A percentile compares a stretch with the other conserved stretches of the same genome.
Evolutionary conservation across 1,139 yeast genomes (phyloP).

Genomic region (Hemisphaericaspora xylanilytica): DNA sequence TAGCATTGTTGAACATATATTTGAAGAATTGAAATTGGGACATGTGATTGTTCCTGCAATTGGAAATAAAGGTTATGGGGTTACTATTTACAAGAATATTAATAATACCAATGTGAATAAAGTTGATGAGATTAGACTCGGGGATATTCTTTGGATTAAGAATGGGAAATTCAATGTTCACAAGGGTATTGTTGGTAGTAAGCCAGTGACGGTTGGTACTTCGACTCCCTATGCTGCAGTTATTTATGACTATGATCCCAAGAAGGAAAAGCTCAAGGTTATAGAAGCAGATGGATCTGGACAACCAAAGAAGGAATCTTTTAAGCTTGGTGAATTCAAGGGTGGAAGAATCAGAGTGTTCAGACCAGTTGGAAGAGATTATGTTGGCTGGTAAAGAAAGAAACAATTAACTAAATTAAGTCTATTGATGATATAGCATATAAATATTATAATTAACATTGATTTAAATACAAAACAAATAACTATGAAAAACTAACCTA

Average conservation of each 20-base stretch:
- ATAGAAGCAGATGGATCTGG: constrained; percentile 59
- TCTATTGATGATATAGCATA: too few relatives aligned
- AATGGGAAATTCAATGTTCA: constrained; percentile 73
- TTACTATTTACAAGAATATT: constrained; percentile 53
- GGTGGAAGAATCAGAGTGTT: constrained; percentile 79
- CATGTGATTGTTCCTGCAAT: constrained; percentile 50
- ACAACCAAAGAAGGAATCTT: constrained; percentile 57
- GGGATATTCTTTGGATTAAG: constrained; percentile 77
- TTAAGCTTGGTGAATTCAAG: constrained; percentile 69
- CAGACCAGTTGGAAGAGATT: constrained; percentile 54
- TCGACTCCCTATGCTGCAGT: constrained; percentile 29
- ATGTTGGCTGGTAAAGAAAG: constrained; percentile 6
- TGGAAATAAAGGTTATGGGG: constrained; percentile 72
- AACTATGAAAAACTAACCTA: not conserved
- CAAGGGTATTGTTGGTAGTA: constrained; percentile 57
- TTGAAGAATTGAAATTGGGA: constrained; percentile 10
- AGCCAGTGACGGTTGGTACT: constrained; percentile 36
- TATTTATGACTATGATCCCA: constrained; percentile 69
- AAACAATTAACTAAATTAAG: not conserved
- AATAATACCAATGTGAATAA: constrained; percentile 52
- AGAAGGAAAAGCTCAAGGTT: constrained; percentile 74
- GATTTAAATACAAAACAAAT: too few relatives aligned
- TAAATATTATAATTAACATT: too few relatives aligned
- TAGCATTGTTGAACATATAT: constrained; percentile 23
- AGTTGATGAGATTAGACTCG: constrained; percentile 68